Evolutionary conservation across 257 asterid genomes (phyloP), one percentile per base, ranked within the genome.

Genomic region (Anisodus acutangulus): DNA sequence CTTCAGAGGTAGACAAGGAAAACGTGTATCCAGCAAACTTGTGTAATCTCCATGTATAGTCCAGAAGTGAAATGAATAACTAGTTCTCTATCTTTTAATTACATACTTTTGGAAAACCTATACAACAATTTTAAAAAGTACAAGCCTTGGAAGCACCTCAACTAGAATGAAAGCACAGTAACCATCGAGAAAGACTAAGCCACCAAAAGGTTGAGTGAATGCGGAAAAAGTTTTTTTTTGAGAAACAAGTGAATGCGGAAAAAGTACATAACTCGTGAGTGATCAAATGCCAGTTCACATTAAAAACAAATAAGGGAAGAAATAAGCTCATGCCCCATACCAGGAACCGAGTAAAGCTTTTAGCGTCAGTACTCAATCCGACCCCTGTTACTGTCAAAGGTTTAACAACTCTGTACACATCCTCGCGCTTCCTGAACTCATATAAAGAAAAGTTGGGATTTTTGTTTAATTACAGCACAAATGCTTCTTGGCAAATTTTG

Each of bases 391-490:
- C 86, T 83, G 91, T 79, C 84, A 93, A 90, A 88, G 98, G 90
- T 90, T 93, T 94, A 83, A 96, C 84, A 87, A 92, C 97, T 79
- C 95, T 98, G 88, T 96, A 96, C 82, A 94, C 93, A 87, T 94
- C 99, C 88, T 96, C 98, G 54, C 95, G 97, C 87, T 87, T 92
- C 79, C 99, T 96, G 93, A 83, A 88, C 82, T 86, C 82, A 76
- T 82, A 88, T 83, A 53, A 66, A 43, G 47, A 49, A 66, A 69
- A 57, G 26, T 59, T 83, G 82, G 67, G 83, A 85, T 51, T 1
- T 68, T 62, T 22, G 39, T 31, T 15, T n/a, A 72, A 84, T 76
- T 26, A 60, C 51, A 43, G 79, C 13, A 31, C 63, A 78, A 51
- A 11, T 78, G 81, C 64, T 78, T 78, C 63, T 53, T 26, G 47